Conservation (phyloP, 202 grass and related monocot genomes). For the Dendrocalamus latiflorus region DNA sequence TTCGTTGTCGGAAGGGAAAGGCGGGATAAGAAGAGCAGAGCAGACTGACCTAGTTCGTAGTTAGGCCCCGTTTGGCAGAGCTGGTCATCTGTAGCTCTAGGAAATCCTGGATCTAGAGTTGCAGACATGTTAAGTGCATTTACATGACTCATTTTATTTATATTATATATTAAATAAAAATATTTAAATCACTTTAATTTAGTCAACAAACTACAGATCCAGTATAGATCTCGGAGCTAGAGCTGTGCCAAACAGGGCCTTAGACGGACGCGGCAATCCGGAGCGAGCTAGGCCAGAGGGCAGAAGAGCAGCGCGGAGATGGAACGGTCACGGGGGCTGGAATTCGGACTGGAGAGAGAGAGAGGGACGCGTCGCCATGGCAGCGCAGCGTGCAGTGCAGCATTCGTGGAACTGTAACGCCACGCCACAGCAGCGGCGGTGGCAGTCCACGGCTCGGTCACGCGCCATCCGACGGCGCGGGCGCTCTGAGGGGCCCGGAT, state of each 20-base stretch:
- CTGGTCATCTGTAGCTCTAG: too few species aligned
- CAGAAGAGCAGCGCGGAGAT: not conserved
- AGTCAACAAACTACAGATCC: too few species aligned
- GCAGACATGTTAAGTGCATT: too few species aligned
- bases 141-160: too few species aligned
- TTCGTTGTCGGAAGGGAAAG: not conserved
- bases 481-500: not conserved
- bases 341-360: not conserved
- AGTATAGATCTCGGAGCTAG: too few species aligned
- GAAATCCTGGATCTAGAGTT: too few species aligned
- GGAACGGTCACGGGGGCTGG: not conserved
- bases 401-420: not conserved
- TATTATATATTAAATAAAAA: too few species aligned
- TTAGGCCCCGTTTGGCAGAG: too few species aligned
- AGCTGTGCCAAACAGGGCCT: too few species aligned
- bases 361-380: not conserved
- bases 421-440: not conserved
- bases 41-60: not conserved
- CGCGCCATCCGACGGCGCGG: not conserved
- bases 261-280: not conserved
- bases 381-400: too few species aligned
- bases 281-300: not conserved
- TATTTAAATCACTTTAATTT: too few species aligned
- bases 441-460: not conserved
- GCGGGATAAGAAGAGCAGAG: not conserved